Percentiles rank a stretch among this genome's conserved stretches.
Conservation (phyloP, 176 grass and related monocot species). For the Zizania latifolia region DNA sequence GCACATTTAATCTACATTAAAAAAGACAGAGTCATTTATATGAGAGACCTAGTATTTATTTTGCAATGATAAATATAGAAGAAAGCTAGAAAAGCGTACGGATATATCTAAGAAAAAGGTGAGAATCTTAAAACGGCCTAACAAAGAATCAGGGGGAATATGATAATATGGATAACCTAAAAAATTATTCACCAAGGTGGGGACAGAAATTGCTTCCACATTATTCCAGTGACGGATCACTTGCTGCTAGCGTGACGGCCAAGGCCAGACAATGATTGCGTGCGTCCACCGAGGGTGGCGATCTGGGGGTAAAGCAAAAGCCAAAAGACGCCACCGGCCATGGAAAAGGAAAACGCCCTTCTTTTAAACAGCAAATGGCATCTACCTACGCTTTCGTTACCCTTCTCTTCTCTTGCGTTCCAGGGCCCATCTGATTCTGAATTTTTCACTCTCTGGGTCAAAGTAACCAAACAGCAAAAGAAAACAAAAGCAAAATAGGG, state of each 20-base stretch:
- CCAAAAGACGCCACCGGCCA: slow-evolving; percentile 14
- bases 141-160: too few species aligned
- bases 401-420: neutral
- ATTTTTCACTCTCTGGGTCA: neutral
- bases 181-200: neutral
- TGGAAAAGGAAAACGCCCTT: neutral
- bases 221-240: neutral
- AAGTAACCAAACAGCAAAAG: neutral
- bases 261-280: neutral
- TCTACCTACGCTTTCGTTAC: neutral
- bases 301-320: neutral
- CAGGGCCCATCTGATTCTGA: neutral
- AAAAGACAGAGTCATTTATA: too few species aligned
- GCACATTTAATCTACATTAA: too few species aligned
- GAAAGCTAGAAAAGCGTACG: too few species aligned
- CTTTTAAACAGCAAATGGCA: neutral
- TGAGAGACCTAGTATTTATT: too few species aligned
- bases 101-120: too few species aligned
- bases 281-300: neutral
- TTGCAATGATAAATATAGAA: too few species aligned
- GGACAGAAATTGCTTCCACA: neutral
- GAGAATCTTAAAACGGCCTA: too few species aligned
- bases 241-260: too few species aligned
- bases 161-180: neutral
- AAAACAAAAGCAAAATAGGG: too few species aligned